Conservation (phyloP, 2,329 filamentous ascomycete genomes). For the Fusarium tanahbumbuense region DNA sequence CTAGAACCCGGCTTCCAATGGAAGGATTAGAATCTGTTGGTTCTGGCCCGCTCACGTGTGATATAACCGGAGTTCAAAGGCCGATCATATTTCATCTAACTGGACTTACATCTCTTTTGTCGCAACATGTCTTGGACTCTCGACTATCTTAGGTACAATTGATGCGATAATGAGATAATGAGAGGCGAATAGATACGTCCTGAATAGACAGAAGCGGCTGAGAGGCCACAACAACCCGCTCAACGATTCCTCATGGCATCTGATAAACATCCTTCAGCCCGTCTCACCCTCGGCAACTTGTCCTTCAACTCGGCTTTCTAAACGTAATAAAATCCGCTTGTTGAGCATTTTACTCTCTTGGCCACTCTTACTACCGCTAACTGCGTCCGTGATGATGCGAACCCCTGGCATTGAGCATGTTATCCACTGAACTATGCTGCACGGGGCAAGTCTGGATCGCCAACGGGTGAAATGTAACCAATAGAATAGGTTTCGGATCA, state of each 20-base stretch:
- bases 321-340: conserved; percentile 30
- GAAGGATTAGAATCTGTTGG: not conserved
- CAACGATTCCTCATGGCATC: not conserved
- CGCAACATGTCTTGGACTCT: rapidly evolving
- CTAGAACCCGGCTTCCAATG: not conserved
- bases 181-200: not conserved
- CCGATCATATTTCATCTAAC: conserved; percentile 34
- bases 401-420: conserved; percentile 3
- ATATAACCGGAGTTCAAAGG: conserved; percentile 18
- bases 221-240: no score
- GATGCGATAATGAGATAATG: no score
- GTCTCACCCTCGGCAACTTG: conserved; percentile 22
- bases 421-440: conserved; percentile 31
- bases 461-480: not conserved
- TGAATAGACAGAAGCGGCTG: no score
- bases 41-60: conserved; percentile 10
- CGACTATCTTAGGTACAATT: not conserved
- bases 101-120: not conserved
- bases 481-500: not conserved
- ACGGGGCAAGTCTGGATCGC: conserved; percentile 8
- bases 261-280: not conserved
- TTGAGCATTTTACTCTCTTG: not conserved
- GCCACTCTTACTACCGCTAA: conserved; percentile 18
- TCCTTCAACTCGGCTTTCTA: not conserved
- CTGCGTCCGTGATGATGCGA: conserved; percentile 19